A percentile compares a stretch with the other conserved stretches of the same genome.
These are phyloP conservation scores for Wickerhamiella parazyma DNA, from an alignment of 805 yeast species.

Conservation along the genomic window DNA sequence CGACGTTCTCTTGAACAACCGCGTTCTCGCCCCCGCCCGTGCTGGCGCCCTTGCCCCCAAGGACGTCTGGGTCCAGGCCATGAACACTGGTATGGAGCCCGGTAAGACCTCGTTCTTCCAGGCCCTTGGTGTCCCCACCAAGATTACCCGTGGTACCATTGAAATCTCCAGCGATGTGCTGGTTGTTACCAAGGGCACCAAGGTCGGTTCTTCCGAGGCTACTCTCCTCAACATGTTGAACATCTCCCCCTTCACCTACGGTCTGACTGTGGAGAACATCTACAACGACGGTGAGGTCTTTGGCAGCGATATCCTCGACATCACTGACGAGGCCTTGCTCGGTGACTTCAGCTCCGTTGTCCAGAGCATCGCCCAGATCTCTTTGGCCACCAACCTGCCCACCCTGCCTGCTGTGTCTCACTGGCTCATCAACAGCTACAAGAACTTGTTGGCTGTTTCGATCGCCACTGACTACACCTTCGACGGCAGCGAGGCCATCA, in stretches of 20 bases:
- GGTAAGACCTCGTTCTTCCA: slow-evolving; percentile 99
- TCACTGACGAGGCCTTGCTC: slow-evolving; percentile 93
- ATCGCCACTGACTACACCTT: slow-evolving; percentile 97
- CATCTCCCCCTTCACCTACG: slow-evolving; percentile 99
- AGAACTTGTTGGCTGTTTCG: slow-evolving; percentile 94
- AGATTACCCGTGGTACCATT: slow-evolving; percentile 99
- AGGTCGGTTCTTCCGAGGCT: slow-evolving; percentile 99
- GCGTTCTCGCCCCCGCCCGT: slow-evolving; percentile 99
- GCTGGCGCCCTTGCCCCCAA: slow-evolving; percentile 99
- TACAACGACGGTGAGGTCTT: slow-evolving; percentile 98
- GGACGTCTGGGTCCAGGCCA: slow-evolving; percentile 96
- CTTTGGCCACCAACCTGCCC: slow-evolving; percentile 98
- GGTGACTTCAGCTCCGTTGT: slow-evolving; percentile 86
- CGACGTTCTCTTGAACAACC: slow-evolving; percentile 77
- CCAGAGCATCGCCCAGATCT: slow-evolving; percentile 85
- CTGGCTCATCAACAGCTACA: slow-evolving; percentile 97
- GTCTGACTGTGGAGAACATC: slow-evolving; percentile 92
- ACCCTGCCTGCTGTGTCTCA: slow-evolving; percentile 98
- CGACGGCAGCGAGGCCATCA: slow-evolving; percentile 97
- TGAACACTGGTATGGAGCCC: slow-evolving; percentile 99
- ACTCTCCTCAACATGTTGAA: slow-evolving; percentile 96
- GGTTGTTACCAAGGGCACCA: slow-evolving; percentile 74
- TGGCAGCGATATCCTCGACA: slow-evolving; percentile 94
- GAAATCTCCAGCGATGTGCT: slow-evolving; percentile 95
- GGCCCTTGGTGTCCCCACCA: slow-evolving; percentile 99